Conservation (phyloP, 805 yeast species). For the Dipodascus albidus region DNA sequence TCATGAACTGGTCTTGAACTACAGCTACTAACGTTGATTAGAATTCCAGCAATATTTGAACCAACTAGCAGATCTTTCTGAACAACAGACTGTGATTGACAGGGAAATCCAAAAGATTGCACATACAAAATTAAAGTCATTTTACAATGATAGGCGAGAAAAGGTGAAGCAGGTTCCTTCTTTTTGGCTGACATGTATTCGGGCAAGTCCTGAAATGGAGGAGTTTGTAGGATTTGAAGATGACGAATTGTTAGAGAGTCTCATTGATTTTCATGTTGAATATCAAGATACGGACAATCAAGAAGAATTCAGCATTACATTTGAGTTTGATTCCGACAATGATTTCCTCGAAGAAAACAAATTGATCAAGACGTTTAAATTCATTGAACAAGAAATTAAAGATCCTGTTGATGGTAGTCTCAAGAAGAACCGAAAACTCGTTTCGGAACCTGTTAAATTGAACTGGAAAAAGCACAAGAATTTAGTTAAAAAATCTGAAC, state of each 20-base stretch:
- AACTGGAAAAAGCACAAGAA: constrained; percentile 63
- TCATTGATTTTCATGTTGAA: constrained; percentile 52
- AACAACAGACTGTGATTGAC: neutral
- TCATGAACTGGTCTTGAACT: too few species aligned
- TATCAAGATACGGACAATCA: constrained; percentile 31
- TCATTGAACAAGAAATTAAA: constrained; percentile 12
- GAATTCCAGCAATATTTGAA: neutral
- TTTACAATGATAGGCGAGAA: constrained; percentile 46
- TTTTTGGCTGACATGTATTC: constrained; percentile 82
- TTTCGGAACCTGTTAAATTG: constrained; percentile 42
- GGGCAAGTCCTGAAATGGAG: constrained; percentile 65
- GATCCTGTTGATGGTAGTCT: constrained; percentile 15
- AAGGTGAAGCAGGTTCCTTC: constrained; percentile 47
- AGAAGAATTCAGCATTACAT: constrained; percentile 47
- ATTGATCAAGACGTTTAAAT: constrained; percentile 46
- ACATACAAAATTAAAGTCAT: constrained; percentile 35
- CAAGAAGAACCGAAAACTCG: constrained; percentile 32
- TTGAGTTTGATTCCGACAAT: constrained; percentile 40
- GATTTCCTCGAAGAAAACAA: constrained; percentile 43
- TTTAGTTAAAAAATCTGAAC: constrained; percentile 36
- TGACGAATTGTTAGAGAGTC: constrained; percentile 57
- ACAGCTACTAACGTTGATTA: too few species aligned
- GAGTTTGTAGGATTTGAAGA: constrained; percentile 72
- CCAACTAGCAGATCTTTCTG: neutral
- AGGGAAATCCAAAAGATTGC: constrained; percentile 8